Conservation (phyloP, 2,329 filamentous ascomycete genomes). For the Seiridium unicorne region DNA sequence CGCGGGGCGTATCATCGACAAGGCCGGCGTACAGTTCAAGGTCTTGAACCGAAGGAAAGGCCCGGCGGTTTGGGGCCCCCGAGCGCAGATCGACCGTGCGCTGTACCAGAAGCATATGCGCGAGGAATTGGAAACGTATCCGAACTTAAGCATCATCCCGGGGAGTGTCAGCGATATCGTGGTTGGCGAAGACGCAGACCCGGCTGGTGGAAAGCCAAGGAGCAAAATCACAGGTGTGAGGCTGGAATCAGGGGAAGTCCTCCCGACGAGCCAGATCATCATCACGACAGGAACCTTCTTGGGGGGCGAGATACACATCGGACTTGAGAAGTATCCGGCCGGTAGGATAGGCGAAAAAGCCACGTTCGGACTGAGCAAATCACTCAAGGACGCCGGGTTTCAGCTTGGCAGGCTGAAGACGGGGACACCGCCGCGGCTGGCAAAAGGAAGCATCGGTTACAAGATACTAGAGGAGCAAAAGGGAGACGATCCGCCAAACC, state of each 20-base stretch:
- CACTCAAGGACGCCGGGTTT: conserved; percentile 84
- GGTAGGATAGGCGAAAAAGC: conserved; percentile 93
- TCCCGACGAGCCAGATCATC: conserved; percentile 77
- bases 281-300: conserved; percentile 97
- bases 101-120: conserved; percentile 91
- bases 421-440: conserved; percentile 86
- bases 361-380: conserved; percentile 89
- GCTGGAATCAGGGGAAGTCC: conserved; percentile 81
- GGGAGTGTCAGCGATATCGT: conserved; percentile 94
- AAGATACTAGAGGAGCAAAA: conserved; percentile 66
- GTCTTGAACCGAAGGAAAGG: conserved; percentile 87
- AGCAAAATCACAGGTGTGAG: conserved; percentile 81
- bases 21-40: conserved; percentile 91
- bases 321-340: conserved; percentile 77
- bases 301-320: conserved; percentile 95
- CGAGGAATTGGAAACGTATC: conserved; percentile 76
- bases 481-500: conserved; percentile 81
- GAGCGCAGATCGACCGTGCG: conserved; percentile 90
- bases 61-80: conserved; percentile 93
- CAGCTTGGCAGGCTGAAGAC: conserved; percentile 89
- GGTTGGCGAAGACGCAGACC: conserved; percentile 56
- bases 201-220: conserved; percentile 42
- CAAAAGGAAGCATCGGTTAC: conserved; percentile 80
- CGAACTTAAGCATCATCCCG: conserved; percentile 76
- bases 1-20: conserved; percentile 85